A percentile compares a stretch with the other conserved stretches of the same genome.
Conservation (phyloP, 1,284 basidiomycete genomes). For the Thecaphora thlaspeos region DNA sequence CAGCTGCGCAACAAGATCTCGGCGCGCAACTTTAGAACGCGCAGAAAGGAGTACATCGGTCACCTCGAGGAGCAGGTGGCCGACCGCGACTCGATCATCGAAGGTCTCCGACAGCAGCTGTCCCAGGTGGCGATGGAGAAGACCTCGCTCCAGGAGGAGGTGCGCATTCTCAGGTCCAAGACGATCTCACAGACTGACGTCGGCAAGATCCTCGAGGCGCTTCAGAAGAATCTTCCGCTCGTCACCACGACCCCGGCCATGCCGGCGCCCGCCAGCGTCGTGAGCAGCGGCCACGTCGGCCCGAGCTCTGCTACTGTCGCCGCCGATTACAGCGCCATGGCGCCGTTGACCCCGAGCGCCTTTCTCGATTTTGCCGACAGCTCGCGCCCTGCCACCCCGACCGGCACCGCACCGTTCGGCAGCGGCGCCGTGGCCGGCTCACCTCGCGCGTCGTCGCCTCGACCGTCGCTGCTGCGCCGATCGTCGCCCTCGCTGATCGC, state of each 20-base stretch:
- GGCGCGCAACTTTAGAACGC: conserved; percentile 87
- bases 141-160: conserved; percentile 65
- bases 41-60: conserved; percentile 91
- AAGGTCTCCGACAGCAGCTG: conserved; percentile 81
- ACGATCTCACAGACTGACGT: conserved; percentile 57
- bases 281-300: background rate
- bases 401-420: background rate
- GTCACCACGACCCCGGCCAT: background rate
- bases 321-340: background rate
- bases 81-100: conserved; percentile 84
- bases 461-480: conserved; percentile 24
- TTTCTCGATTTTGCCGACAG: conserved; percentile 27
- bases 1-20: conserved; percentile 96
- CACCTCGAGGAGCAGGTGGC: conserved; percentile 90
- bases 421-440: conserved; percentile 16
- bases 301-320: conserved; percentile 1
- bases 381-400: conserved; percentile 27
- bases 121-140: conserved; percentile 79
- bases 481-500: conserved; percentile 16
- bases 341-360: conserved; percentile 17
- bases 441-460: conserved; percentile 26
- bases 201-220: conserved; percentile 63
- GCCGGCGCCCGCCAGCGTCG: background rate
- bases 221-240: conserved; percentile 70
- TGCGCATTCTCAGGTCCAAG: conserved; percentile 66